These are phyloP conservation scores for Monilinia vaccinii-corymbosi DNA, from an alignment of 2,329 filamentous ascomycete genomes.

Conservation along the genomic window DNA sequence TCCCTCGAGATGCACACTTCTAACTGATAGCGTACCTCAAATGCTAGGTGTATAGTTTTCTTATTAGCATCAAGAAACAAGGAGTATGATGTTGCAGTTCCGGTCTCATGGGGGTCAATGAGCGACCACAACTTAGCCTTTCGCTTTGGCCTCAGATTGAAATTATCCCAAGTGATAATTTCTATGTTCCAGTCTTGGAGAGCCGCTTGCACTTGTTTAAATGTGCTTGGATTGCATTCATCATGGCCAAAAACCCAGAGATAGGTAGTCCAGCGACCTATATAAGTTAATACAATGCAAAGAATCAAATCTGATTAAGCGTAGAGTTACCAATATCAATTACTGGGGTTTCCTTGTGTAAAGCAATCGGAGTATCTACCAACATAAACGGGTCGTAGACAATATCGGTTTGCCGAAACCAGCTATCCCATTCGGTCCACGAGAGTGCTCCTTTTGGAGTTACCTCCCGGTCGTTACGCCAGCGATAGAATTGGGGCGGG, in stretches of 20 bases:
- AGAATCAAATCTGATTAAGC: background rate
- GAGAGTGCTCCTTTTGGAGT: constrained; percentile 35
- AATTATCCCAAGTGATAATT: constrained; percentile 35
- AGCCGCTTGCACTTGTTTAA: constrained; percentile 18
- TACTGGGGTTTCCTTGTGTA: constrained; percentile 40
- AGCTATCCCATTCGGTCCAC: constrained; percentile 50
- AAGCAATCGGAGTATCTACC: constrained; percentile 32
- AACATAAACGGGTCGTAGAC: constrained; percentile 35
- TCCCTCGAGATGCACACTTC: constrained; percentile 86
- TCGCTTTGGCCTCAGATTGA: constrained; percentile 33
- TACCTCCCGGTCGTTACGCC: constrained; percentile 23
- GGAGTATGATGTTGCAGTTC: constrained; percentile 15
- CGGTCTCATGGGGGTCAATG: constrained; percentile 27
- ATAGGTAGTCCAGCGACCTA: constrained; percentile 55
- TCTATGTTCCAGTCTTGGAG: constrained; percentile 67
- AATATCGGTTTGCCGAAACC: constrained; percentile 57
- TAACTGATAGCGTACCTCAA: constrained; percentile 76
- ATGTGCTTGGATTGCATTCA: constrained; percentile 19
- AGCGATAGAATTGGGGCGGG: constrained; percentile 34
- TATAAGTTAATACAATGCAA: constrained; percentile 10
- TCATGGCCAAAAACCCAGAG: constrained; percentile 37
- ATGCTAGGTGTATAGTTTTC: constrained; percentile 44
- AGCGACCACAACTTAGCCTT: constrained; percentile 36
- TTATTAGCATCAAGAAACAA: constrained; percentile 13
- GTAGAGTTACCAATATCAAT: constrained; percentile 45